These are phyloP conservation scores for Physcomitrellopsis africana DNA, from an alignment of 225 moss, liverwort and hornwort genomes.

Conservation along the genomic window DNA sequence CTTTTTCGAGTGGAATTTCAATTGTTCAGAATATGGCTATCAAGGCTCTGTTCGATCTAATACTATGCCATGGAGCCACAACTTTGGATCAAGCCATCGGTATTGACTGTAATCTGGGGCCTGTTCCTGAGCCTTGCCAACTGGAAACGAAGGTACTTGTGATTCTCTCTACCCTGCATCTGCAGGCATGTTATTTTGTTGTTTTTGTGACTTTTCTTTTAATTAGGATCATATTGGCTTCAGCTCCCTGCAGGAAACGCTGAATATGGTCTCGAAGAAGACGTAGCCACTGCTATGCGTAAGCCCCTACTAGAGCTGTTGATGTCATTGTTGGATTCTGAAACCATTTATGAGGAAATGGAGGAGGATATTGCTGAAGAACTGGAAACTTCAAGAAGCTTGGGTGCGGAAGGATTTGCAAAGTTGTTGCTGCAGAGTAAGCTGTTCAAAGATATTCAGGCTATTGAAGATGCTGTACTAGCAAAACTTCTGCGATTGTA, in stretches of 20 bases:
- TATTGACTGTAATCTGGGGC: constrained; percentile 49
- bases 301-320: constrained; percentile 54
- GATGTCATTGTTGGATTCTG: constrained; percentile 52
- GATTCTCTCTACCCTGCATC: constrained; percentile 11
- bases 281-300: constrained; percentile 34
- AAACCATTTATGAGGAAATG: constrained; percentile 53
- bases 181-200: constrained; percentile 1
- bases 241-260: constrained; percentile 40
- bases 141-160: constrained; percentile 52
- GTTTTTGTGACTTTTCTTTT: constrained; percentile 9
- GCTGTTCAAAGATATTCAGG: constrained; percentile 65
- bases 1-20: constrained; percentile 53
- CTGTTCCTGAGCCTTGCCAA: constrained; percentile 42
- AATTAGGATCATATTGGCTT: background rate
- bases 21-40: constrained; percentile 84
- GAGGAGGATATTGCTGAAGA: constrained; percentile 41
- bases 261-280: constrained; percentile 38
- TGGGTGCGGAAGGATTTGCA: constrained; percentile 86
- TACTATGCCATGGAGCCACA: constrained; percentile 80
- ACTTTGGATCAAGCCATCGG: constrained; percentile 65
- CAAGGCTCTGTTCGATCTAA: constrained; percentile 86
- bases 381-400: constrained; percentile 47
- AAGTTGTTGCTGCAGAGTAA: constrained; percentile 79
- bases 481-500: constrained; percentile 75
- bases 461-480: constrained; percentile 60